Evolutionary conservation across 2,329 filamentous ascomycete species (phyloP).

Genomic region (Paecilomyces dactylethromorphus): DNA sequence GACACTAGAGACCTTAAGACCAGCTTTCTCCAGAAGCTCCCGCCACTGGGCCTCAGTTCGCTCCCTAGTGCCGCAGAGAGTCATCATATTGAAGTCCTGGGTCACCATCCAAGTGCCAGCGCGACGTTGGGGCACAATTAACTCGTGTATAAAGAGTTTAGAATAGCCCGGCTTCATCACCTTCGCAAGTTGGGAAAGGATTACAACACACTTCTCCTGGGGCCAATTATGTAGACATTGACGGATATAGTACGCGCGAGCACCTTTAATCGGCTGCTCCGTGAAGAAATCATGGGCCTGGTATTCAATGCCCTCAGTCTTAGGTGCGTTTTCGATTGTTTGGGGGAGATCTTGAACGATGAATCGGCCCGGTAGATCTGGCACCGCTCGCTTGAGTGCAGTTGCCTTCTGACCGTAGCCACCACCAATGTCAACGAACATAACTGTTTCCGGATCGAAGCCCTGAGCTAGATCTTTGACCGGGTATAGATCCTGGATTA

Average conservation of each 20-base stretch:
- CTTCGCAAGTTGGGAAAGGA: slow-evolving; percentile 1
- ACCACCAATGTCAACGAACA: slow-evolving; percentile 1
- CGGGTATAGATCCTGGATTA: neutral
- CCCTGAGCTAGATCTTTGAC: neutral
- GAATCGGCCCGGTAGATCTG: neutral
- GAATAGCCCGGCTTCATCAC: slow-evolving; percentile 2
- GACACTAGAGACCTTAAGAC: neutral
- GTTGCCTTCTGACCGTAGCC: slow-evolving; percentile 1
- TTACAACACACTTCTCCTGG: slow-evolving; percentile 15
- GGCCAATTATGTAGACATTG: slow-evolving; percentile 19
- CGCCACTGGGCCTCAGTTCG: neutral
- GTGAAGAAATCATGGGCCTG: slow-evolving; percentile 12
- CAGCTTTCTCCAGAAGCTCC: neutral
- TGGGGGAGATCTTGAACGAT: neutral
- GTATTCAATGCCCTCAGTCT: neutral
- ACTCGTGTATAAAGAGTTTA: slow-evolving; percentile 3
- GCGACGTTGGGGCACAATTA: slow-evolving; percentile 1
- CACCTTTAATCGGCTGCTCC: slow-evolving; percentile 12
- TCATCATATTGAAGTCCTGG: neutral
- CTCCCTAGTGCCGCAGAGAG: neutral
- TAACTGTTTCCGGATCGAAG: neutral
- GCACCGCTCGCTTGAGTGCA: neutral
- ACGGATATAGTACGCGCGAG: slow-evolving; percentile 20
- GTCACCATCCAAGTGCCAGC: neutral
- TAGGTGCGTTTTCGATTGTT: neutral